Conservation (phyloP, 495 filamentous ascomycete genomes). For the Umbilicaria muhlenbergii region DNA sequence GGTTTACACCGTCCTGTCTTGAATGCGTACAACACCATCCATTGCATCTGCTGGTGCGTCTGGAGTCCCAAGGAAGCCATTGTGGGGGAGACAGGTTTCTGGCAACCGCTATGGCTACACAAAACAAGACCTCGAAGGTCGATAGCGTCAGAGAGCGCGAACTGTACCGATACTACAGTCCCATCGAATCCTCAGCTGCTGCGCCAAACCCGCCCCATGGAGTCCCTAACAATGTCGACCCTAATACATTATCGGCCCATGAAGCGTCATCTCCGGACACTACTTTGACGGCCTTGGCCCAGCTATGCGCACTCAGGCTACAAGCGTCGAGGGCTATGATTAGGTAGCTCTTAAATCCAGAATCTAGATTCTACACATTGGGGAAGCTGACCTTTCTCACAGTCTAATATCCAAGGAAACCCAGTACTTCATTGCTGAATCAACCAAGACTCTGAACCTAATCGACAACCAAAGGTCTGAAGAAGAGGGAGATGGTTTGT, state of each 20-base stretch:
- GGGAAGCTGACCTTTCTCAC: constrained; percentile 1
- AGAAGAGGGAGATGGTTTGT: constrained; percentile 24
- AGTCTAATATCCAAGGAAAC: constrained; percentile 23
- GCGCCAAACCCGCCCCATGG: too few species aligned
- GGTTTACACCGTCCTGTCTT: too few species aligned
- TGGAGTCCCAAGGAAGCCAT: not conserved
- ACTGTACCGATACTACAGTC: constrained; percentile 32
- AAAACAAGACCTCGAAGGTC: not conserved
- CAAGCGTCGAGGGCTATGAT: constrained; percentile 32
- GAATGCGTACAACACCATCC: too few species aligned
- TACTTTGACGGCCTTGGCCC: constrained; percentile 29
- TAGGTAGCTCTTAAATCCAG: constrained; percentile 14
- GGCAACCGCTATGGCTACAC: not conserved
- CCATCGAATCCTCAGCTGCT: constrained; percentile 6
- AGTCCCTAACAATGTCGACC: not conserved
- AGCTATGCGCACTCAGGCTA: constrained; percentile 32
- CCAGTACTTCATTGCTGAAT: constrained; percentile 41
- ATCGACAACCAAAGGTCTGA: constrained; percentile 19
- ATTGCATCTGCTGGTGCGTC: too few species aligned
- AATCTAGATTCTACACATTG: too few species aligned
- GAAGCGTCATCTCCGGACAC: constrained; percentile 15
- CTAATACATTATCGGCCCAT: not conserved
- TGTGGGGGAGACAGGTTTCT: not conserved
- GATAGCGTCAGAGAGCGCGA: constrained; percentile 21
- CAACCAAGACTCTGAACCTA: constrained; percentile 26